Conservation (phyloP, 2,329 filamentous ascomycete species). For the Aspergillus caelatus region DNA sequence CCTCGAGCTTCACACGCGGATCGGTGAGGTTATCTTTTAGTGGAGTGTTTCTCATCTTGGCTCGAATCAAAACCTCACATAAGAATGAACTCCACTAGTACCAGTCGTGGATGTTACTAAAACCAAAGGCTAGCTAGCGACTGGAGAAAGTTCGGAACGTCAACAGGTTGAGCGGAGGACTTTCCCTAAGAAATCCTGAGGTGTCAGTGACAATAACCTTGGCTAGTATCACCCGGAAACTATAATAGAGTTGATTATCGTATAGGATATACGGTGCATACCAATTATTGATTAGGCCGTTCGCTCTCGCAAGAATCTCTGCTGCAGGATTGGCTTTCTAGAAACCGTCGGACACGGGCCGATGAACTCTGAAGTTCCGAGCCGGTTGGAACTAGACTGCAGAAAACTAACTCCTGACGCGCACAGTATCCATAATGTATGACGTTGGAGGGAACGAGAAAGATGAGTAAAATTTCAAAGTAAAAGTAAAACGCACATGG, state of each 20-base stretch:
- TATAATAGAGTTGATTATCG: background rate
- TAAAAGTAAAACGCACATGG: background rate
- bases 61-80: constrained; percentile 6
- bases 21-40: constrained; percentile 13
- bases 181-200: background rate
- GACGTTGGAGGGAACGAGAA: background rate
- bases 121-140: constrained; percentile 6
- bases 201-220: background rate
- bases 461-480: background rate
- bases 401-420: background rate
- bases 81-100: constrained; percentile 13
- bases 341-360: background rate
- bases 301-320: background rate
- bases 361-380: background rate
- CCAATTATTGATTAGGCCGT: background rate
- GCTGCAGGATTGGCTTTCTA: background rate
- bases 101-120: constrained; percentile 10
- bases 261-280: background rate
- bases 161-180: background rate
- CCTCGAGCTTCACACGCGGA: constrained; percentile 13
- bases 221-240: background rate
- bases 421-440: background rate
- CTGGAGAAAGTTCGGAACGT: constrained; percentile 11
- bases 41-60: constrained; percentile 11
- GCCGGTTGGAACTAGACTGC: background rate